Percentiles rank a stretch among this genome's conserved stretches.
phyloP scores from a whole-genome alignment of 306 rosid genomes.

The Herpetospermum pedunculosum region DNA sequence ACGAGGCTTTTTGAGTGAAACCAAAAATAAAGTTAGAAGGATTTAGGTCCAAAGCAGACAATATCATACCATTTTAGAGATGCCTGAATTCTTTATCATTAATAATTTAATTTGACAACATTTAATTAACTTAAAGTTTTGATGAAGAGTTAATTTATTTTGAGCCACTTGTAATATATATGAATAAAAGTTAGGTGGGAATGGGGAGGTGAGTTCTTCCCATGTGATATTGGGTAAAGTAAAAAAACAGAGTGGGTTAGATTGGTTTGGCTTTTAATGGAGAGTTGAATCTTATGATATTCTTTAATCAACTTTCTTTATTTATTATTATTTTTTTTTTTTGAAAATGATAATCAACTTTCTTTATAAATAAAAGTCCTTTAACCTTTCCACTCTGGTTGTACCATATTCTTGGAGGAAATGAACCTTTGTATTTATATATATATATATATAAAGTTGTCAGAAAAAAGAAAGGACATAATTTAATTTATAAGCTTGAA shows the following conservation, averaged over 20 bases:
- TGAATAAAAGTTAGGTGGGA: not conserved
- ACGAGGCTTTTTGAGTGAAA: too few species aligned
- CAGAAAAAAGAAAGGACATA: not conserved
- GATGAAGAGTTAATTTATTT: not conserved
- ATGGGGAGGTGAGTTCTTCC: not conserved
- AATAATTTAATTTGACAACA: too few species aligned
- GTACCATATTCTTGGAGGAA: slow-evolving; percentile 13
- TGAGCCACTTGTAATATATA: not conserved
- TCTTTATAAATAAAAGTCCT: not conserved
- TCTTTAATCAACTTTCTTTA: too few species aligned
- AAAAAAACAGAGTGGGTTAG: not conserved
- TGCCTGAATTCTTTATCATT: too few species aligned
- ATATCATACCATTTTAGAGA: too few species aligned
- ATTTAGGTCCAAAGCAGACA: too few species aligned
- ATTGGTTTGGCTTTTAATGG: not conserved
- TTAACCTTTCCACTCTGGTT: slow-evolving; percentile 11
- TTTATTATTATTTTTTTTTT: too few species aligned
- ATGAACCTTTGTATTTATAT: not conserved
- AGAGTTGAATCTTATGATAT: too few species aligned
- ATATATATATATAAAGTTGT: not conserved
- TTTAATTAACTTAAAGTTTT: not conserved
- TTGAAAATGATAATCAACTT: too few species aligned
- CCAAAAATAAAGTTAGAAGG: too few species aligned
- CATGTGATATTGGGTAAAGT: not conserved
- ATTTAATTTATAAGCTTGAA: not conserved